Percentiles rank a stretch among this genome's conserved stretches.
phyloP scores from a whole-genome alignment of 2,329 filamentous ascomycete species.

The Trichoderma oligosporum region DNA sequence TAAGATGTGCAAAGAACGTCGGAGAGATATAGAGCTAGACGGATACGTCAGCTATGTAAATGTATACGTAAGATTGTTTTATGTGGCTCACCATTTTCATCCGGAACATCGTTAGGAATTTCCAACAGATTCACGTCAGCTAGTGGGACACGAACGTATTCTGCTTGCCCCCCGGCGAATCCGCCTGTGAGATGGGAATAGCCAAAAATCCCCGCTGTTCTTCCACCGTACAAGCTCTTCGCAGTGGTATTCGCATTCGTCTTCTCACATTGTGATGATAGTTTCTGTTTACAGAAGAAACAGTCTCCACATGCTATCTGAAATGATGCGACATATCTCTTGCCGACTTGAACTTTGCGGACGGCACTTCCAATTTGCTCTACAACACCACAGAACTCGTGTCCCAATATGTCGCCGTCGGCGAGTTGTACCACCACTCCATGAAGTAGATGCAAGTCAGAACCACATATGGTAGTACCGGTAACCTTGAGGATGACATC shows the following conservation, averaged over 20 bases:
- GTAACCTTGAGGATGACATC: conserved; percentile 81
- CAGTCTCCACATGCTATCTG: conserved; percentile 75
- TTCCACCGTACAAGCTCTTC: conserved; percentile 73
- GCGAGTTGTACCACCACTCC: conserved; percentile 55
- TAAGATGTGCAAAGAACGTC: conserved; percentile 78
- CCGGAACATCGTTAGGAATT: conserved; percentile 73
- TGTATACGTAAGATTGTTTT: not conserved
- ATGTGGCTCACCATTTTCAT: conserved; percentile 62
- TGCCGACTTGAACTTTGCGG: conserved; percentile 53
- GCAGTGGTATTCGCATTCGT: conserved; percentile 71
- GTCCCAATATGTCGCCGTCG: conserved; percentile 64
- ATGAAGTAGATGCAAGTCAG: conserved; percentile 56
- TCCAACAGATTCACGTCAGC: conserved; percentile 78
- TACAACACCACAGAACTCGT: conserved; percentile 57
- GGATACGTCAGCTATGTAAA: not conserved
- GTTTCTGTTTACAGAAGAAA: conserved; percentile 73
- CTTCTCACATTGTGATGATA: conserved; percentile 74
- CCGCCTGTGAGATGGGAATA: conserved; percentile 79
- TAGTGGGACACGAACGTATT: conserved; percentile 78
- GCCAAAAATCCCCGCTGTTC: conserved; percentile 70
- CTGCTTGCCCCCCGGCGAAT: conserved; percentile 82
- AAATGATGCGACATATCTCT: conserved; percentile 78
- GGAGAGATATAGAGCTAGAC: conserved; percentile 62
- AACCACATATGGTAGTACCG: conserved; percentile 56
- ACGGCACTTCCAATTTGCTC: conserved; percentile 54